Evolutionary conservation across 768 basidiomycete genomes (phyloP).

Genomic region (Dioszegia aurantiaca): DNA sequence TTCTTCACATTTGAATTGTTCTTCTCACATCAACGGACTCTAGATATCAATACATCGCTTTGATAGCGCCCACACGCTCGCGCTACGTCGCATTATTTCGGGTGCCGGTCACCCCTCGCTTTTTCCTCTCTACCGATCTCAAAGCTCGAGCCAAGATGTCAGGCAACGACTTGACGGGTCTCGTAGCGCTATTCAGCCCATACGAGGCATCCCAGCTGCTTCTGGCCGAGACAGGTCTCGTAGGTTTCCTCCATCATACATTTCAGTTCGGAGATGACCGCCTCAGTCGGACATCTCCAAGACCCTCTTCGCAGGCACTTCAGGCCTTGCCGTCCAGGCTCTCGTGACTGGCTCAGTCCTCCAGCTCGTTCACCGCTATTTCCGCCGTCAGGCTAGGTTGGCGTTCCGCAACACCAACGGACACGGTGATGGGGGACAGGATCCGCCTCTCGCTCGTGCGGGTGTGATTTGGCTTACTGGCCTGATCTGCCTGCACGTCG

Average conservation of each 20-base stretch:
- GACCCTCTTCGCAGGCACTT: constrained; percentile 8
- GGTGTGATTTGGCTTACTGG: constrained; percentile 15
- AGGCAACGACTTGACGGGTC: background rate
- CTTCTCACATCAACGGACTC: background rate
- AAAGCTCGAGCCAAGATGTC: background rate
- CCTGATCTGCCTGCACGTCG: constrained; percentile 9
- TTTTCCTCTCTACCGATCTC: background rate
- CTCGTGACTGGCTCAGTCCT: constrained; percentile 12
- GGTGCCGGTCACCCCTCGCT: constrained; percentile 5
- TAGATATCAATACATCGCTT: background rate
- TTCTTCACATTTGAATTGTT: background rate
- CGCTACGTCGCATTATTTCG: background rate
- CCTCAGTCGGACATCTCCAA: constrained; percentile 6
- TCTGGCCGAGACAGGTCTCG: constrained; percentile 9
- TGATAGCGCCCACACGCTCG: background rate
- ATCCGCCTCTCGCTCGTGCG: constrained; percentile 7
- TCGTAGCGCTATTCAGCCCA: background rate
- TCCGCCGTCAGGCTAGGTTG: background rate
- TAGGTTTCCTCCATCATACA: background rate
- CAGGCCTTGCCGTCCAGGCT: constrained; percentile 14
- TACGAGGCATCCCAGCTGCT: constrained; percentile 9
- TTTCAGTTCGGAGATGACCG: background rate
- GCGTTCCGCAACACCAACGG: background rate
- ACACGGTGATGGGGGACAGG: background rate
- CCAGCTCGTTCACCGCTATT: constrained; percentile 13